A percentile compares a stretch with the other conserved stretches of the same genome.
These are phyloP conservation scores for Escallonia herrerae DNA, from an alignment of 129 eudicot genomes.

Conservation along the genomic window DNA sequence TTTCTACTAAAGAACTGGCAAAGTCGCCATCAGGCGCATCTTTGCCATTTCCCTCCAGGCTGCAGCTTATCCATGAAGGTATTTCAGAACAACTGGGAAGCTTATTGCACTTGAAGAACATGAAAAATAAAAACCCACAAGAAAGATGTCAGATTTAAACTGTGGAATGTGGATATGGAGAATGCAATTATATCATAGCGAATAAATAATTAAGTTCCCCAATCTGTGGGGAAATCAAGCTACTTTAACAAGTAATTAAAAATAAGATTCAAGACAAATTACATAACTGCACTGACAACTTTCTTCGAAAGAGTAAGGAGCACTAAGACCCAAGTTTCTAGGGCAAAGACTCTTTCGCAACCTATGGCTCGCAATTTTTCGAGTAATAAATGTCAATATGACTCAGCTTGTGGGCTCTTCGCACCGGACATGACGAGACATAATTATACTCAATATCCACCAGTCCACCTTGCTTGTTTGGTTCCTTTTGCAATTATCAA, in stretches of 20 bases:
- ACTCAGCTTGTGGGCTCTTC: not conserved
- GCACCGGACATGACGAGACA: not conserved
- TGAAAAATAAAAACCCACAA: constrained; percentile 8
- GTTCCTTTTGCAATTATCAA: not conserved
- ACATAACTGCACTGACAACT: no score
- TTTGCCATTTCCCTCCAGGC: constrained; percentile 66
- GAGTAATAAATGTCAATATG: no score
- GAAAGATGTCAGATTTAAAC: constrained; percentile 3
- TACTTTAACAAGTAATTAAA: no score
- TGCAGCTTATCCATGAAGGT: constrained; percentile 82
- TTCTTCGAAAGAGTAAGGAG: no score
- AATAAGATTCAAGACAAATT: no score
- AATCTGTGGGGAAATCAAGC: not conserved
- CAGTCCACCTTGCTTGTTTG: not conserved
- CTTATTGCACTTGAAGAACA: constrained; percentile 53
- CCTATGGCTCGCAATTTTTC: no score
- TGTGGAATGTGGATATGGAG: not conserved
- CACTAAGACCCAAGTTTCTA: not conserved
- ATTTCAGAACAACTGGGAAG: constrained; percentile 46
- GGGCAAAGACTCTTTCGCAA: no score
- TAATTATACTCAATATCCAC: not conserved
- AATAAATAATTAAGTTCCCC: not conserved
- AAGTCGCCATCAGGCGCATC: constrained; percentile 46
- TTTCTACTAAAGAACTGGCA: constrained; percentile 53
- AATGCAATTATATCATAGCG: not conserved